Conservation (phyloP, 2,329 filamentous ascomycete species). For the Hypoxylon sp. region DNA sequence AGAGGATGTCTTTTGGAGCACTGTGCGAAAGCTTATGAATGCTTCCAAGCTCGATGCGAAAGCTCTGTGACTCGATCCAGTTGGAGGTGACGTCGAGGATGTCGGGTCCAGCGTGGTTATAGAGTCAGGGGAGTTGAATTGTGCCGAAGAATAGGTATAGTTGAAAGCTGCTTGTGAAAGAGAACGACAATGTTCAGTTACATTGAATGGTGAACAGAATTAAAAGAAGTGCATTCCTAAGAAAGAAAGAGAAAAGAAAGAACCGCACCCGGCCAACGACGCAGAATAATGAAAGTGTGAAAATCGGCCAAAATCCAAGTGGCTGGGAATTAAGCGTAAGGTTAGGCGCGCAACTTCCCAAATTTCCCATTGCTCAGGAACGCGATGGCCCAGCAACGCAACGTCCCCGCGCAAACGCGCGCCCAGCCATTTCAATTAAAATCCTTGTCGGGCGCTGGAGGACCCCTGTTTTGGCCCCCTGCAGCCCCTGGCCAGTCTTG, state of each 20-base stretch:
- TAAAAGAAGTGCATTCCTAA: constrained; percentile 38
- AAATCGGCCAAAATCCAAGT: constrained; percentile 45
- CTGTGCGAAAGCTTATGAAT: background rate
- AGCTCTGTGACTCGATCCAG: constrained; percentile 11
- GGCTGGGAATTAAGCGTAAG: constrained; percentile 47
- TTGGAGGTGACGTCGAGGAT: constrained; percentile 1
- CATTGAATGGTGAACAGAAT: constrained; percentile 25
- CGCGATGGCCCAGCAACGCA: constrained; percentile 32
- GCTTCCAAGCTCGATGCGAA: background rate
- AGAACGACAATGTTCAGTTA: constrained; percentile 4
- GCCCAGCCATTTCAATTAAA: constrained; percentile 53
- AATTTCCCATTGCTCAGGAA: constrained; percentile 14
- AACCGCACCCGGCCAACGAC: constrained; percentile 32
- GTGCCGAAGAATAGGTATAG: constrained; percentile 21
- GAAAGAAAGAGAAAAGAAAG: constrained; percentile 39
- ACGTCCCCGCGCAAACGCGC: constrained; percentile 30
- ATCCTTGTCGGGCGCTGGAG: constrained; percentile 40
- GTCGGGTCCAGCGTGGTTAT: background rate
- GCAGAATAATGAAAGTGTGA: constrained; percentile 37
- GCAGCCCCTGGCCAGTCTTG: background rate
- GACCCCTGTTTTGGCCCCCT: background rate
- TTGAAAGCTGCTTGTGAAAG: constrained; percentile 27
- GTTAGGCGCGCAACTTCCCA: constrained; percentile 14
- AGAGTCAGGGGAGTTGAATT: background rate
- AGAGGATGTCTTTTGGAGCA: constrained; percentile 9